Base-by-base conservation (phyloP, 106 monocot genomes). In the Dioscorea alata region DNA sequence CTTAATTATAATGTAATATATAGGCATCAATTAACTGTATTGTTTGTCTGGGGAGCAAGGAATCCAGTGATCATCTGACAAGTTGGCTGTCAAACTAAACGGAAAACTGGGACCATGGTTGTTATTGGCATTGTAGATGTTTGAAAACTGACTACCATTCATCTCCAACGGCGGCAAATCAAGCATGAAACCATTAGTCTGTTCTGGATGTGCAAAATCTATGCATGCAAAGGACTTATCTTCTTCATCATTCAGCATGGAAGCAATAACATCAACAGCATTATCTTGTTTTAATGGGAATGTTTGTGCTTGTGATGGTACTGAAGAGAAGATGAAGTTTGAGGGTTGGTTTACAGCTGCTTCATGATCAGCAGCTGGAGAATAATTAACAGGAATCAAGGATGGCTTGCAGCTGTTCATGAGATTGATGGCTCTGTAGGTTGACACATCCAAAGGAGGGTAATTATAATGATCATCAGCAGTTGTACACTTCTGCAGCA, bases 1-100 rank as follows among this genome's bases (percentile, higher is more conserved):
- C 34, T 34, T 4, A 34, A 4, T 34, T 34, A 3, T 34, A 34
- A 7, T 34, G 7, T 4, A 34, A 7, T 42, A 42, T 8, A 42
- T 42, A 42, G 9, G 1, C 42, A 54, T 77, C 79, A 80, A 54
- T 77, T 76, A 80, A 76, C 73, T 76, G 75, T 83, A 84, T 48
- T 78, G 85, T 75, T 76, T 75, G 69, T 75, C 88, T 14, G 72
- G 68, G 16, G 69, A 66, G 57, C 72, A 84, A 16, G 73, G 59
- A 14, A 78, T 84, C 79, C 85, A 90, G 68, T 75, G 73, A 28
- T 83, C 90, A 50, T 90, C 90, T 23, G 78, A 75, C 33, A 81
- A 17, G 69, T 65, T 75, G 52, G 74, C 28, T 12, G 69, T 52
- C 24, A 85, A n/a, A 50, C 49, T 76, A 59, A 85, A 81, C 6